Conservation (phyloP, 106 monocot genomes). For the Dioscorea zingiberensis region DNA sequence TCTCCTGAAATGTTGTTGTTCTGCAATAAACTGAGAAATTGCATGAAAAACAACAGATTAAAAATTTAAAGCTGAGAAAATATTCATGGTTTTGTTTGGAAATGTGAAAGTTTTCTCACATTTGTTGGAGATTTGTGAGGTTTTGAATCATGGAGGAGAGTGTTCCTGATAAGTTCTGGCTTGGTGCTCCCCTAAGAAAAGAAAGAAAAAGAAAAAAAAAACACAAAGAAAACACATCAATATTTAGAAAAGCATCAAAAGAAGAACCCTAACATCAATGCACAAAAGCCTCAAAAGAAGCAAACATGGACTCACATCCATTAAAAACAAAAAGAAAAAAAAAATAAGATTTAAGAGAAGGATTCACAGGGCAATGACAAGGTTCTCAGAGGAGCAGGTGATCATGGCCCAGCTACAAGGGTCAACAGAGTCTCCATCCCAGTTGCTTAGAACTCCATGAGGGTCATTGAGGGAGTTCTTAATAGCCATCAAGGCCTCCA, state of each 20-base stretch:
- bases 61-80: neutral
- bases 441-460: constrained; percentile 78
- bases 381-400: constrained; percentile 85
- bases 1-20: constrained; percentile 89
- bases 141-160: constrained; percentile 68
- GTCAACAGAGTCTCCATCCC: constrained; percentile 92
- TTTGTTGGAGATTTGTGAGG: constrained; percentile 91
- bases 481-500: constrained; percentile 58
- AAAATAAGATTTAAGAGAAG: neutral
- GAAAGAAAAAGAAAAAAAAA: neutral
- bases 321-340: constrained; percentile 1
- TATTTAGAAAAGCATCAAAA: neutral
- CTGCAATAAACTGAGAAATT: constrained; percentile 56
- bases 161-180: constrained; percentile 75
- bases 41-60: neutral
- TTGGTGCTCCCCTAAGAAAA: constrained; percentile 62
- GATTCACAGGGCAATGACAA: constrained; percentile 70
- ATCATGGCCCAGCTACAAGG: constrained; percentile 99
- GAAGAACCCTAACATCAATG: too few relatives aligned
- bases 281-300: neutral
- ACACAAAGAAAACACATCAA: neutral
- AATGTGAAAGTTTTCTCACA: constrained; percentile 33
- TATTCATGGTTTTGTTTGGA: neutral
- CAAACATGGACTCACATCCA: neutral
- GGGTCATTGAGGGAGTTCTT: constrained; percentile 62